Evolutionary conservation across 768 basidiomycete genomes (phyloP), one percentile per base, ranked within the genome.

Genomic region (Thelephora ganbajun): DNA sequence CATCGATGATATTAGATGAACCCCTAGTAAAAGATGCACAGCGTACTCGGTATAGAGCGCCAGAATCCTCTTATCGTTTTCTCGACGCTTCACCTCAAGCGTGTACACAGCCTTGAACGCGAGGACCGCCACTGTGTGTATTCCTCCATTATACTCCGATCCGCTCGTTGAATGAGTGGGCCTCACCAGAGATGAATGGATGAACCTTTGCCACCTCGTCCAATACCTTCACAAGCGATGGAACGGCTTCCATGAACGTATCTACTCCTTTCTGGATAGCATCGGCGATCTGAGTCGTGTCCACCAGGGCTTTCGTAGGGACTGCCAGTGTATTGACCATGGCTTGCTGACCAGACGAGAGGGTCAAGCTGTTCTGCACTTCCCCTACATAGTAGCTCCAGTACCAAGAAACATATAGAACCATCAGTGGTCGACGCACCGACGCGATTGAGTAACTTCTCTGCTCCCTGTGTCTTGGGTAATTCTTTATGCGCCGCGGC

Each of bases 81-180:
- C 72, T 19, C 70, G 60, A 19, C 74, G 61, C 2, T 68, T 70
- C 47, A 69, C 46, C 46, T 76, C 73, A 33, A 77, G 59, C 13
- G 67, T 66, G 19, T 73, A 63, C 4, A 73, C 72, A 0, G 71
- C 60, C 35, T 69, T 64, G 57, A 77, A 77, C 1, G 74, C 73
- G 11, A 67, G 54, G n/a, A 76, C 69, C 23, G 67, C 72, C 42
- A 72, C 76, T 65, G 4, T 62, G 48, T 39, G 11, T n/a, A 11
- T 39, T 39, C 20, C 20, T n/a, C n/a, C n/a, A 11, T 39, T 6
- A 39, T n/a, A 6, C 3, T 39, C 20, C 6, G 11, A n/a, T n/a
- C n/a, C 20, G 20, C 20, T 39, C 20, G 37, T 39, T 16, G 20
- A 11, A 39, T 39, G 37, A 6, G 6, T n/a, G 13, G 6, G 3